phyloP scores from a whole-genome alignment of 2,329 filamentous ascomycete species.

The Chaetomium sp. region DNA sequence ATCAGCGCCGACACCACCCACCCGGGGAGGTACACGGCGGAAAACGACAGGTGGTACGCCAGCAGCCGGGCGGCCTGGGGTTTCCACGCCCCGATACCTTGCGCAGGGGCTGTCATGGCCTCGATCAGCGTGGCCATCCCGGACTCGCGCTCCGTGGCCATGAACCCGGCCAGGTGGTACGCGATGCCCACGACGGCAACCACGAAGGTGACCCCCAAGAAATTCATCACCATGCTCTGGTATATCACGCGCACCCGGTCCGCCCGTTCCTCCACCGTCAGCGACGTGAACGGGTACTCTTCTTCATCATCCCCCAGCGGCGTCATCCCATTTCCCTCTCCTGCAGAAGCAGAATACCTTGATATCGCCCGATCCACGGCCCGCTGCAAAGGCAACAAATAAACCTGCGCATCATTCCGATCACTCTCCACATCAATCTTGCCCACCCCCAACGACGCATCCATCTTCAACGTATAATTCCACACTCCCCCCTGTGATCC shows the following conservation, averaged over 20 bases:
- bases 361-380: slow-evolving; percentile 69
- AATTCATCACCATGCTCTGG: slow-evolving; percentile 66
- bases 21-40: slow-evolving; percentile 70
- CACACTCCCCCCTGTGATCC: slow-evolving; percentile 58
- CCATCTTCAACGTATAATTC: slow-evolving; percentile 81
- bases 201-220: slow-evolving; percentile 72
- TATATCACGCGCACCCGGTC: slow-evolving; percentile 61
- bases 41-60: slow-evolving; percentile 74
- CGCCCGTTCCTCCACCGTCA: slow-evolving; percentile 60
- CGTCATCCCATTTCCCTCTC: slow-evolving; percentile 12
- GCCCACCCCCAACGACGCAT: slow-evolving; percentile 60
- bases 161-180: slow-evolving; percentile 80
- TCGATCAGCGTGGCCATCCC: slow-evolving; percentile 87
- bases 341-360: slow-evolving; percentile 23
- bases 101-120: slow-evolving; percentile 73
- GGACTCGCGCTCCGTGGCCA: slow-evolving; percentile 77
- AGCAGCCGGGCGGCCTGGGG: slow-evolving; percentile 71
- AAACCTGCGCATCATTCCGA: slow-evolving; percentile 70
- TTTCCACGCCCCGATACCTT: slow-evolving; percentile 57
- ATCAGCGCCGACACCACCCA: slow-evolving; percentile 74
- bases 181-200: slow-evolving; percentile 73
- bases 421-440: slow-evolving; percentile 58
- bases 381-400: slow-evolving; percentile 70
- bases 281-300: slow-evolving; percentile 70
- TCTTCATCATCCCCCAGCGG: slow-evolving; percentile 34